phyloP scores from a whole-genome alignment of 208 protist genomes.

The Leptomonas seymouri region DNA sequence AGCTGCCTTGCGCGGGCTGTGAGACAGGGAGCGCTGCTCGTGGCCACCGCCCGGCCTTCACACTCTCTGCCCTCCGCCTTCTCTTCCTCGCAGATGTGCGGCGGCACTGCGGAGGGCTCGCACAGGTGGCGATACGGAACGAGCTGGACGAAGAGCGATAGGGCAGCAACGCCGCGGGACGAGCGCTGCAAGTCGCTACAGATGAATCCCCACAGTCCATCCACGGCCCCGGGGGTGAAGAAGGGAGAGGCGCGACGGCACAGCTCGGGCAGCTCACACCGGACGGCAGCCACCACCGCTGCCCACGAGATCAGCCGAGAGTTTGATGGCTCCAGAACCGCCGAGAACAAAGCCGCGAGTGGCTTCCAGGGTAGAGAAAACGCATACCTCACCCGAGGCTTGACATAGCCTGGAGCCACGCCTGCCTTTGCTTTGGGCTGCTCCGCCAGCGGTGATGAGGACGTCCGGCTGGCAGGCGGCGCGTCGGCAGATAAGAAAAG shows the following conservation, averaged over 20 bases:
- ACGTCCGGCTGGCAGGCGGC: neutral
- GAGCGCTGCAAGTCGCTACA: constrained; percentile 25
- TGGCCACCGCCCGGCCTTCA: neutral
- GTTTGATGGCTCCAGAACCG: constrained; percentile 18
- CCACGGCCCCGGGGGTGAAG: constrained; percentile 48
- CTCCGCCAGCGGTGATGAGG: neutral
- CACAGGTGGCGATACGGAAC: constrained; percentile 34
- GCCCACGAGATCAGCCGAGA: constrained; percentile 8
- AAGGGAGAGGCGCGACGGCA: constrained; percentile 37
- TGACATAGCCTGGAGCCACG: neutral
- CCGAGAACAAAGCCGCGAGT: constrained; percentile 45
- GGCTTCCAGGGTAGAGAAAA: constrained; percentile 73
- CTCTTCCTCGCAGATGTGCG: neutral
- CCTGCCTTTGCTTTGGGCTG: neutral
- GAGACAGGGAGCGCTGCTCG: neutral
- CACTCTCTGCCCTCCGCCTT: neutral
- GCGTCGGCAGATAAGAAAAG: neutral
- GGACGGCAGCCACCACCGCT: constrained; percentile 13
- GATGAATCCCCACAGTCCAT: constrained; percentile 56
- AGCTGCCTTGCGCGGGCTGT: constrained; percentile 36
- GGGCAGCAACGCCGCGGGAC: constrained; percentile 9
- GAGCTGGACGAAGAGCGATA: constrained; percentile 32
- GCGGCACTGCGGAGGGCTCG: neutral
- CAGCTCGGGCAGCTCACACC: constrained; percentile 28
- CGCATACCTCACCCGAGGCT: neutral